Evolutionary conservation across 2,329 filamentous ascomycete genomes (phyloP).

Genomic region (Phyllosticta paracitricarpa): DNA sequence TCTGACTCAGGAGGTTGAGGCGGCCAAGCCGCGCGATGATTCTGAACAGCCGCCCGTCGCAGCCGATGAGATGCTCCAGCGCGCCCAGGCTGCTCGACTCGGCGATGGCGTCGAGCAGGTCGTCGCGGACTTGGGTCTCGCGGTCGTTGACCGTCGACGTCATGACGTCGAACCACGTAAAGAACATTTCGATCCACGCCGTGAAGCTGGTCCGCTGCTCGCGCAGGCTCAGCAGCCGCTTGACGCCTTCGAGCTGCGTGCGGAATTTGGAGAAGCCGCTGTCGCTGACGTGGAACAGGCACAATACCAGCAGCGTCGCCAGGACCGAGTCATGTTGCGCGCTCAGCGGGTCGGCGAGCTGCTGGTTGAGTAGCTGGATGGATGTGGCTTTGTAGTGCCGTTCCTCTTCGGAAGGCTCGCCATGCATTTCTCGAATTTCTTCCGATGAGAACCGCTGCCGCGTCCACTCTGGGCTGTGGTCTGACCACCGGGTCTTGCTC

Average conservation of each 20-base stretch:
- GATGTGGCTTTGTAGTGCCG: constrained; percentile 77
- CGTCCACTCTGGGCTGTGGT: constrained; percentile 26
- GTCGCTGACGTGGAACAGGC: constrained; percentile 88
- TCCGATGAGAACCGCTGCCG: constrained; percentile 27
- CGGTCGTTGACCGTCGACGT: constrained; percentile 86
- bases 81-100: constrained; percentile 60
- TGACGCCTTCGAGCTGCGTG: constrained; percentile 85
- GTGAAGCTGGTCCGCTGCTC: constrained; percentile 54
- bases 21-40: constrained; percentile 74
- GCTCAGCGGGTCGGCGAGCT: constrained; percentile 65
- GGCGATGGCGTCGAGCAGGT: constrained; percentile 53
- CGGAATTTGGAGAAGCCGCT: constrained; percentile 88
- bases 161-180: constrained; percentile 91
- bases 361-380: constrained; percentile 71
- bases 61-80: constrained; percentile 72
- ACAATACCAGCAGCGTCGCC: constrained; percentile 77
- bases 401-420: constrained; percentile 62
- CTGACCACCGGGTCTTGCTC: constrained; percentile 20
- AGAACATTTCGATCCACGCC: constrained; percentile 85
- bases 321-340: constrained; percentile 79
- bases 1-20: constrained; percentile 73
- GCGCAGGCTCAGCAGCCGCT: constrained; percentile 75
- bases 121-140: constrained; percentile 65
- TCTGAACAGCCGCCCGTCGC: constrained; percentile 78
- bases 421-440: constrained; percentile 30